Base-by-base conservation (phyloP, 257 asterid species). In the Petunia axillaris region DNA sequence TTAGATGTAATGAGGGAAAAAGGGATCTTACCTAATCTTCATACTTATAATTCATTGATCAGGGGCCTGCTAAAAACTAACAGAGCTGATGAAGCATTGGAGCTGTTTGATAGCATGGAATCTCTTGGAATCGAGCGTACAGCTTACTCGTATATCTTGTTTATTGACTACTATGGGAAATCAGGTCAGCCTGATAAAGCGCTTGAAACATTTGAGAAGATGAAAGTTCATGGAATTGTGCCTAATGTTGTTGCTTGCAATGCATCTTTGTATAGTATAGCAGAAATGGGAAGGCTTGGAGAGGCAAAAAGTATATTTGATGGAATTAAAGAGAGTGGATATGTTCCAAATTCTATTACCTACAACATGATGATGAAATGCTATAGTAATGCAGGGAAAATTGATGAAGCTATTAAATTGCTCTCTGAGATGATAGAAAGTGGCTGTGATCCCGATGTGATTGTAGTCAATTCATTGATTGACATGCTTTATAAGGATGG, bases 311-410 rank as follows among this genome's bases (percentile, higher is more conserved):
- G 83, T n/a, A 85, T 92, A 25, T 92, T 93, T 77, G 84, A 92
- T 76, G 98, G 91, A 70, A 87, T 95, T 81, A 90, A 83, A 83
- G 87, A 82, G 83, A 89, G 91, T 64, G 99, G 97, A 76, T 93
- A 91, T 73, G 84, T 87, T 39, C 96, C 99, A n/a, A 97, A 95
- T 91, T 93, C 97, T 25, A 90, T 93, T 46, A 83, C 98, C 73
- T 95, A 93, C 85, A 93, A 92, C 88, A 90, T 95, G 97, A 93
- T 95, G 97, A 92, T 95, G 90, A 95, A 90, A 90, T 95, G 98
- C 84, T 92, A 93, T 65, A 90, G 91, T 59, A 85, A 73, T 68
- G 88, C 94, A 3, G 97, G 92, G 76, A 91, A 93, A 90, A 84
- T 91, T 64, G 98, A 95, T 73, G 91, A 91, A 83, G 98, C 98